phyloP scores from a whole-genome alignment of 106 monocot species.

The Agapanthus africanus region DNA sequence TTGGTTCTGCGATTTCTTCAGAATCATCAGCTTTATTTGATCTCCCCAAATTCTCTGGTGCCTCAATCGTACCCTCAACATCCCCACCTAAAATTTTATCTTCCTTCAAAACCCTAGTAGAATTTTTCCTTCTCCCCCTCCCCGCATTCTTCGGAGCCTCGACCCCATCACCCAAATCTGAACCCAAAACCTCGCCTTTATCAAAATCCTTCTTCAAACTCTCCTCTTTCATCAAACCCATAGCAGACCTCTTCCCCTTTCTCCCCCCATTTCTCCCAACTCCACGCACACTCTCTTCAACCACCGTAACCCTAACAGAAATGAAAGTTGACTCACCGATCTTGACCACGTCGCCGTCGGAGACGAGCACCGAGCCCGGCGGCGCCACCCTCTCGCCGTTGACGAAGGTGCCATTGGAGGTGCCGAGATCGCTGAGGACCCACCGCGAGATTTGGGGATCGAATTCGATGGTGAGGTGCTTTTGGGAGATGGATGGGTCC shows the following conservation, averaged over 20 bases:
- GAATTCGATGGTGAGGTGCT: constrained; percentile 58
- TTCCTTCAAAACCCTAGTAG: neutral
- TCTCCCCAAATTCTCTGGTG: neutral
- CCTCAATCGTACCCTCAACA: neutral
- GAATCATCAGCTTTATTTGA: neutral
- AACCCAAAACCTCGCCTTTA: constrained; percentile 2
- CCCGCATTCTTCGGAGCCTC: neutral
- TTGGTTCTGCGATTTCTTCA: neutral
- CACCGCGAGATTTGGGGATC: constrained; percentile 25
- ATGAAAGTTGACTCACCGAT: constrained; percentile 55
- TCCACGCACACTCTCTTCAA: neutral
- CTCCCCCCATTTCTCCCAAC: neutral
- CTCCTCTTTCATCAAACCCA: neutral
- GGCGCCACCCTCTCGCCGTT: constrained; percentile 38
- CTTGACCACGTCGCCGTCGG: constrained; percentile 52
- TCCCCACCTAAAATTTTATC: neutral
- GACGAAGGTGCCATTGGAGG: constrained; percentile 79
- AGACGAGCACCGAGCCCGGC: constrained; percentile 23
- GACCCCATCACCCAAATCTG: neutral
- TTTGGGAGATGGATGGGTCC: constrained; percentile 74
- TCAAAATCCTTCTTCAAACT: neutral
- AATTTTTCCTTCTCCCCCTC: neutral
- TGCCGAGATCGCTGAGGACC: constrained; percentile 58
- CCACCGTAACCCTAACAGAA: constrained; percentile 23
- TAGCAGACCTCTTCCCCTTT: neutral